Percentiles rank a stretch among this genome's conserved stretches.
Conservation (phyloP, 495 filamentous ascomycete genomes). For the Xylaria castorea region DNA sequence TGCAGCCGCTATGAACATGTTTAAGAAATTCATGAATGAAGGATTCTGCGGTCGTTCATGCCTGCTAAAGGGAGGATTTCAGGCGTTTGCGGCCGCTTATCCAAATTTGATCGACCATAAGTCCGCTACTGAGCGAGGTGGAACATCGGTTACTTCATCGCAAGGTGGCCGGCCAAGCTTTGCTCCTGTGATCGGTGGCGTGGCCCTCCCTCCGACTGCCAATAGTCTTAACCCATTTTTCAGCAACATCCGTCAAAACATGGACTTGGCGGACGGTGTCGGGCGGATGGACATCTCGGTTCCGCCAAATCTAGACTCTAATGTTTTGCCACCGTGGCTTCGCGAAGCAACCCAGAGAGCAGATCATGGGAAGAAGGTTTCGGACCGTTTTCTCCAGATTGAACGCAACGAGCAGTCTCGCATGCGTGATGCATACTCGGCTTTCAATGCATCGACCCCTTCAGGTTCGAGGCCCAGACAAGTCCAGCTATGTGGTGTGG, state of each 20-base stretch:
- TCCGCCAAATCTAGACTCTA: conserved; percentile 64
- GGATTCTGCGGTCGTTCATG: conserved; percentile 77
- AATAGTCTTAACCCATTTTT: conserved; percentile 87
- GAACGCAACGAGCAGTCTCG: conserved; percentile 86
- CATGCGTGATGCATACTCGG: conserved; percentile 88
- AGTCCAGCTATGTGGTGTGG: conserved; percentile 81
- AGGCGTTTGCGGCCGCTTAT: conserved; percentile 54
- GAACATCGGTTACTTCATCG: conserved; percentile 51
- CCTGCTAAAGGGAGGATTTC: conserved; percentile 70
- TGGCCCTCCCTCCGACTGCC: conserved; percentile 74
- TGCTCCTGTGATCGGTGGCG: conserved; percentile 85
- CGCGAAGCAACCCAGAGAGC: conserved; percentile 65
- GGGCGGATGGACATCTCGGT: conserved; percentile 83
- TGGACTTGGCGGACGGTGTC: conserved; percentile 92
- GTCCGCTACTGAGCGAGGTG: conserved; percentile 45
- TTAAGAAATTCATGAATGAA: conserved; percentile 90
- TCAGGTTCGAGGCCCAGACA: conserved; percentile 22
- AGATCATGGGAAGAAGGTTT: conserved; percentile 79
- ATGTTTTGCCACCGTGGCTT: conserved; percentile 77
- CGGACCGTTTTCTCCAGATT: conserved; percentile 82
- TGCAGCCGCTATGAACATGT: conserved; percentile 73
- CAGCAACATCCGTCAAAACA: conserved; percentile 93
- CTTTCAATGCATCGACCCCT: conserved; percentile 51
- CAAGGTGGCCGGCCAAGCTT: conserved; percentile 52
- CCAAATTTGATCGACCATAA: conserved; percentile 57